Conservation (phyloP, 441 rosid genomes). For the Eutrema salsugineum region DNA sequence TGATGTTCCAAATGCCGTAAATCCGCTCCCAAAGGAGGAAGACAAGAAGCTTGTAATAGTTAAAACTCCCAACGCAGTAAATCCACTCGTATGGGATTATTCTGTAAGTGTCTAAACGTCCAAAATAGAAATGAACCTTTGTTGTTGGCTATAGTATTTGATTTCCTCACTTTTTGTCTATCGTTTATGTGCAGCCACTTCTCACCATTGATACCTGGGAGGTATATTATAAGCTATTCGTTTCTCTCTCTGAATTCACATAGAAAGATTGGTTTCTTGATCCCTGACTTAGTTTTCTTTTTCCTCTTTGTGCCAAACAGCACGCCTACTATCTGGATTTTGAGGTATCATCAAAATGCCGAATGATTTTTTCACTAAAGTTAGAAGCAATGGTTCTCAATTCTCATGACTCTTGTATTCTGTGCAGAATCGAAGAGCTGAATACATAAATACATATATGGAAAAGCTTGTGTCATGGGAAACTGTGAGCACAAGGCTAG, state of each 20-base stretch:
- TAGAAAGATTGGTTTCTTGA: constrained; percentile 7
- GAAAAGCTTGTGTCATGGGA: constrained; percentile 94
- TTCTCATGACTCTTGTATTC: constrained; percentile 6
- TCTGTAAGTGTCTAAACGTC: constrained; percentile 42
- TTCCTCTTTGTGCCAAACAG: constrained; percentile 38
- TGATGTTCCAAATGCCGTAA: constrained; percentile 58
- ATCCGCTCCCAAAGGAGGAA: constrained; percentile 67
- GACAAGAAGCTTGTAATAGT: constrained; percentile 78
- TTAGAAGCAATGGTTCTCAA: not conserved
- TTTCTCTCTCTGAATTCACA: not conserved
- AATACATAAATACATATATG: constrained; percentile 61
- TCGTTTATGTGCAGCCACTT: constrained; percentile 65
- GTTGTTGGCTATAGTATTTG: not conserved
- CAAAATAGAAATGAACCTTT: not conserved
- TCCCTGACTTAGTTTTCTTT: constrained; percentile 1
- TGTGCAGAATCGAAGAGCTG: constrained; percentile 65
- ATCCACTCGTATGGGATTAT: constrained; percentile 90
- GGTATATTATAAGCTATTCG: constrained; percentile 41
- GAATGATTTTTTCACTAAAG: constrained; percentile 1
- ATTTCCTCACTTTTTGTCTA: constrained; percentile 9
- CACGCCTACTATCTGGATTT: constrained; percentile 94
- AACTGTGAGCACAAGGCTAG: constrained; percentile 64
- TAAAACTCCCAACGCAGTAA: constrained; percentile 85
- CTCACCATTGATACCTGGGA: constrained; percentile 96
- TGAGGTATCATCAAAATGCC: constrained; percentile 45